These are phyloP conservation scores for Emmonsiellopsis sp. DNA, from an alignment of 2,329 filamentous ascomycete genomes.

Conservation along the genomic window DNA sequence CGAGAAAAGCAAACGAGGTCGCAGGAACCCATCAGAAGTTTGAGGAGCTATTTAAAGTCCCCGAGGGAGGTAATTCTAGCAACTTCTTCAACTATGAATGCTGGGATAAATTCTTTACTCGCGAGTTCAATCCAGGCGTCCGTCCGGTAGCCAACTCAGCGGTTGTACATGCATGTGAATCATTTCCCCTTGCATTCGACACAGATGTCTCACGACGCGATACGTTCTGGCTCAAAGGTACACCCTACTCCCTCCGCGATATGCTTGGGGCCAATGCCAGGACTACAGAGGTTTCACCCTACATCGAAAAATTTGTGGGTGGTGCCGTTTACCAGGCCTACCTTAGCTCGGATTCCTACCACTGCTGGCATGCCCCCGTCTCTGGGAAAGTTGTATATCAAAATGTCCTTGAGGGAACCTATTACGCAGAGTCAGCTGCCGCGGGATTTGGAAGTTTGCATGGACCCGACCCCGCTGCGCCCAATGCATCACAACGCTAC, in stretches of 20 bases:
- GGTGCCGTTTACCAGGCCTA: constrained; percentile 65
- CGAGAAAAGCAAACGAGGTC: not conserved
- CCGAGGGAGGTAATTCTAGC: too few species aligned
- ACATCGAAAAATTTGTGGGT: constrained; percentile 36
- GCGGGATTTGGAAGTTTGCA: constrained; percentile 35
- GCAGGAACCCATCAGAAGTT: not conserved
- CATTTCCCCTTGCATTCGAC: constrained; percentile 47
- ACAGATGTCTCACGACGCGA: constrained; percentile 47
- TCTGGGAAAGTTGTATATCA: constrained; percentile 51
- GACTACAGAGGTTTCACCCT: constrained; percentile 30
- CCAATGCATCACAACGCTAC: constrained; percentile 52
- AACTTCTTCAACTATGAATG: constrained; percentile 46
- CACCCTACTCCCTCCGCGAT: constrained; percentile 57
- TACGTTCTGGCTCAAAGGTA: constrained; percentile 59
- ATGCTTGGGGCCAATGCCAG: constrained; percentile 53
- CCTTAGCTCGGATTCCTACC: constrained; percentile 58
- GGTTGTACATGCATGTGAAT: constrained; percentile 59
- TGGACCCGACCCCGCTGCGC: constrained; percentile 17
- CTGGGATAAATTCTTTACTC: constrained; percentile 65
- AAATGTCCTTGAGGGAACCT: constrained; percentile 55
- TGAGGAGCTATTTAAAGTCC: not conserved
- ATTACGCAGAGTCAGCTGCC: constrained; percentile 55
- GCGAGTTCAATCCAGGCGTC: constrained; percentile 44
- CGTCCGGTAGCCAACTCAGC: constrained; percentile 49
- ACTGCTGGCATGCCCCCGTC: constrained; percentile 64